Evolutionary conservation across 192 early-diverging fungal species (phyloP).

Genomic region (Ramicandelaber brevisporus): DNA sequence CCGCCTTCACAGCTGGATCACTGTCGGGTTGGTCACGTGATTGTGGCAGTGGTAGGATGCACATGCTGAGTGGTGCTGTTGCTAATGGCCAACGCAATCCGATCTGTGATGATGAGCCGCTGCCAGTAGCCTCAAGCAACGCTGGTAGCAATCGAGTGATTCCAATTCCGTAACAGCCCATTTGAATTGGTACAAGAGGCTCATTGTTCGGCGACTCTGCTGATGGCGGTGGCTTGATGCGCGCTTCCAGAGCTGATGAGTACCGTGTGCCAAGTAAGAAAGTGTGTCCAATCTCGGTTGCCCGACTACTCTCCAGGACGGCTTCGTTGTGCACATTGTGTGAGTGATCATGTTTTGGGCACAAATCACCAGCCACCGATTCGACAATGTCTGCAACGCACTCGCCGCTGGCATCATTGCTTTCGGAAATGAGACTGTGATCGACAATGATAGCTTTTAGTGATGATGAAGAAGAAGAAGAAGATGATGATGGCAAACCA

Average conservation of each 20-base stretch:
- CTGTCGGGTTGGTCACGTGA: background rate
- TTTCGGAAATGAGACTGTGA: background rate
- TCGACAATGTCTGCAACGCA: background rate
- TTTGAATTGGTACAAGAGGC: constrained; percentile 26
- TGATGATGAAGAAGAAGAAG: background rate
- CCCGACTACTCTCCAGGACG: constrained; percentile 5
- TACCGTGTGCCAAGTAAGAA: constrained; percentile 80
- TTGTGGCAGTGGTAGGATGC: constrained; percentile 27
- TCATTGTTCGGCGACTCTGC: constrained; percentile 5
- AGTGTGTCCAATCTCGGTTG: constrained; percentile 73
- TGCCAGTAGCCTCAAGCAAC: constrained; percentile 39
- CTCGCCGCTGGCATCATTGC: background rate
- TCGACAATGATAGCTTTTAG: background rate
- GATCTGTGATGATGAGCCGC: constrained; percentile 8
- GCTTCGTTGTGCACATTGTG: constrained; percentile 6
- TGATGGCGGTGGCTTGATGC: constrained; percentile 9
- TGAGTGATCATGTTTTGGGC: constrained; percentile 7
- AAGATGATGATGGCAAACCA: background rate
- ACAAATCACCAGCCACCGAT: constrained; percentile 9
- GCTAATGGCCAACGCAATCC: constrained; percentile 58
- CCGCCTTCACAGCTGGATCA: background rate
- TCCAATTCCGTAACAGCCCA: constrained; percentile 86
- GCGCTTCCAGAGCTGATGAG: constrained; percentile 39
- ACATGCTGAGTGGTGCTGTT: constrained; percentile 51
- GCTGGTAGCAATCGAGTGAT: constrained; percentile 63